These are phyloP conservation scores for Boletus huronensis DNA, from an alignment of 768 basidiomycete genomes.

Conservation along the genomic window DNA sequence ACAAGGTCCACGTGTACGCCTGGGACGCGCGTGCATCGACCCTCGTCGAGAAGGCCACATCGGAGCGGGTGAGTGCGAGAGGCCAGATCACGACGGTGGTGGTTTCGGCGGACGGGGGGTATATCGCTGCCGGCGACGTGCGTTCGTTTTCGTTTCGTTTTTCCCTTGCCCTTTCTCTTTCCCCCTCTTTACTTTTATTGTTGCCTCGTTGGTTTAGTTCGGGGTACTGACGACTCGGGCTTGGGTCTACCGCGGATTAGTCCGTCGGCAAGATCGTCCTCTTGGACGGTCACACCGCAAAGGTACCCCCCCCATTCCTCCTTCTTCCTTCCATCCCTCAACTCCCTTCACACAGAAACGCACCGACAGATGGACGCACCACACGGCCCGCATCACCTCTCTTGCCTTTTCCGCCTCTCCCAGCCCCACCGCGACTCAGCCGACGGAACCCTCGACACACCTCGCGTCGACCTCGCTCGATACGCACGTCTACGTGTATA, in stretches of 20 bases:
- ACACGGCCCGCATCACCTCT: constrained; percentile 76
- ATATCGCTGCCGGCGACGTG: constrained; percentile 85
- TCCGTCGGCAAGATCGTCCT: constrained; percentile 78
- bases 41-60: constrained; percentile 50
- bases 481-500: constrained; percentile 88
- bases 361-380: constrained; percentile 82
- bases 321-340: neutral
- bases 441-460: constrained; percentile 38
- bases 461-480: constrained; percentile 90
- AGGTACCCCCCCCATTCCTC: constrained; percentile 34
- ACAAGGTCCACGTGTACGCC: constrained; percentile 67
- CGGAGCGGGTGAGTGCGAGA: constrained; percentile 57
- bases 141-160: constrained; percentile 24
- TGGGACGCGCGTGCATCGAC: constrained; percentile 58
- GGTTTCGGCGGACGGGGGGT: constrained; percentile 72
- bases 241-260: constrained; percentile 35
- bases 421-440: constrained; percentile 33
- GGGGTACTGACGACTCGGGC: neutral
- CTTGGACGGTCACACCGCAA: constrained; percentile 61
- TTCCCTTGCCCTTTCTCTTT: neutral
- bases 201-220: neutral
- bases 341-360: constrained; percentile 41
- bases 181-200: neutral
- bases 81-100: constrained; percentile 70
- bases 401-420: constrained; percentile 35